Conservation (phyloP, 164 flowering plant genomes). For the Macadamia tetraphylla region DNA sequence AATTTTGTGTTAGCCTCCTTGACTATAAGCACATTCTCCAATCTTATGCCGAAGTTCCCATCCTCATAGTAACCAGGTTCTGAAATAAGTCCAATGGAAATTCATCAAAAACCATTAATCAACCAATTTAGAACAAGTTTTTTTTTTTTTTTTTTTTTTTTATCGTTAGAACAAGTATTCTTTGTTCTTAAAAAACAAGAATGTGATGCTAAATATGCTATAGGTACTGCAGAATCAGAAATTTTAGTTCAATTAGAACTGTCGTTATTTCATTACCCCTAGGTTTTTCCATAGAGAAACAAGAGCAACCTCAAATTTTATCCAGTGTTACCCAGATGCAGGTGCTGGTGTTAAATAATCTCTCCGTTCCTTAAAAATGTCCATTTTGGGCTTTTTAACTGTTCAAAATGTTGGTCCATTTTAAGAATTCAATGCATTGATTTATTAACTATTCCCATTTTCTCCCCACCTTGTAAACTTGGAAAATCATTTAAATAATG, state of each 20-base stretch:
- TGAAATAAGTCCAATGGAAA: conserved; percentile 27
- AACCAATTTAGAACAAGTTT: not conserved
- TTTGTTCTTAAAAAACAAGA: not conserved
- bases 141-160: not conserved
- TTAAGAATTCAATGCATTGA: too few species aligned
- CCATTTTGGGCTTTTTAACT: too few species aligned
- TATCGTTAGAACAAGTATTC: not conserved
- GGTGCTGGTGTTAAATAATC: too few species aligned
- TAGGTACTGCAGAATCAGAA: not conserved
- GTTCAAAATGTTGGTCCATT: too few species aligned
- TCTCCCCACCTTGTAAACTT: too few species aligned
- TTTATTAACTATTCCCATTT: too few species aligned
- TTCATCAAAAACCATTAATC: not conserved
- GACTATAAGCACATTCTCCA: conserved; percentile 92
- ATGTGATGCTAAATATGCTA: not conserved
- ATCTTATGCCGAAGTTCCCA: conserved; percentile 88
- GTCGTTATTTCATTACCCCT: too few species aligned
- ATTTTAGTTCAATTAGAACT: too few species aligned
- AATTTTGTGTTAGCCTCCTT: conserved; percentile 82
- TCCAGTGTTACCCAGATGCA: not conserved
- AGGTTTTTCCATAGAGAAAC: too few species aligned
- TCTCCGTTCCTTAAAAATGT: too few species aligned
- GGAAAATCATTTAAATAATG: too few species aligned
- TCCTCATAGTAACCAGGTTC: conserved; percentile 99
- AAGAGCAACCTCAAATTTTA: not conserved